A percentile compares a stretch with the other conserved stretches of the same genome.
These are phyloP conservation scores for Wickerhamomyces sydowiorum DNA, from an alignment of 805 yeast species.

Conservation along the genomic window DNA sequence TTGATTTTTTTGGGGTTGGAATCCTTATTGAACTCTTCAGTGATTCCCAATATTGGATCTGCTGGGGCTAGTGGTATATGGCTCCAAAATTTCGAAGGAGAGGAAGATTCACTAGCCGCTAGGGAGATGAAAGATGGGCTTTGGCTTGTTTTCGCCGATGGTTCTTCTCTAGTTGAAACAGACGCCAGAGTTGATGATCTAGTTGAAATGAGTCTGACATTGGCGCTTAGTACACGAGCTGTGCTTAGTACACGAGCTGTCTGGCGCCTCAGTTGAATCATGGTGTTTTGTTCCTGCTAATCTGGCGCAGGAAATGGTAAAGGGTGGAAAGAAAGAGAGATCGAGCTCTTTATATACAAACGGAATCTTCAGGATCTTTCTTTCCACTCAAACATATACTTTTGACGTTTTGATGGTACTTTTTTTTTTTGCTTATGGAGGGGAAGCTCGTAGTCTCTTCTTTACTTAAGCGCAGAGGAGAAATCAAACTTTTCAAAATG, in stretches of 20 bases:
- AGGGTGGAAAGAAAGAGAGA: neutral
- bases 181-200: neutral
- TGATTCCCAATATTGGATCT: constrained; percentile 79
- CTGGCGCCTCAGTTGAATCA: neutral
- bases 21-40: constrained; percentile 70
- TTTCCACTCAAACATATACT: too few relatives aligned
- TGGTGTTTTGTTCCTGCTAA: neutral
- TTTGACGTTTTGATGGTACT: too few relatives aligned
- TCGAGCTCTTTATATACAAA: neutral
- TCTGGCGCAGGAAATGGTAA: too few relatives aligned
- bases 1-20: constrained; percentile 49
- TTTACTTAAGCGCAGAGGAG: neutral
- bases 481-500: neutral
- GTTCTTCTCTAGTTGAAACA: neutral
- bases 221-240: too few relatives aligned
- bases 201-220: neutral
- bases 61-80: constrained; percentile 52
- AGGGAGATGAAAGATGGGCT: neutral
- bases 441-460: too few relatives aligned
- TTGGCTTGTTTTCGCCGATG: neutral
- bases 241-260: too few relatives aligned
- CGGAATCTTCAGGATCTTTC: too few relatives aligned
- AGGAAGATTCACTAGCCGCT: neutral
- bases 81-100: neutral
- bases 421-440: neutral